Base-by-base conservation (phyloP, 192 early-diverging fungal genomes). In the Podochytrium sp. region DNA sequence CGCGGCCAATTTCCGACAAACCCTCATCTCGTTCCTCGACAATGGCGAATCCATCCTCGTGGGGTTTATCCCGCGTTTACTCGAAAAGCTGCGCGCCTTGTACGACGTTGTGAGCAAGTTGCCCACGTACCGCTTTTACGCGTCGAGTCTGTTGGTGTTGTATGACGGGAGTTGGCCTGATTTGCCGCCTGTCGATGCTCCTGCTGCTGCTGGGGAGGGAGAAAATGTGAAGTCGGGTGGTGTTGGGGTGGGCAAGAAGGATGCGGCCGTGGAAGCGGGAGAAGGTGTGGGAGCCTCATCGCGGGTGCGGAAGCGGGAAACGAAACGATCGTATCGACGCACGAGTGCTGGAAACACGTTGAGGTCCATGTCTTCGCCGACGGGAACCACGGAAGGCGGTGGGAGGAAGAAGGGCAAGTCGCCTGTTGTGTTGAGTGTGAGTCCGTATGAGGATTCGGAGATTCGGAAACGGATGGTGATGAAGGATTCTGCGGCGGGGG, bases 121-220 rank as follows among this genome's bases (percentile, higher is more conserved):
- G 75, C 78, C 90, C 20, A 88, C 90, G 0, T 96, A 92, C 76
- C 86, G 98, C 10, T 99, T 99, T 73, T 99, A 96, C 80, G 91
- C 91, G 18, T 92, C 89, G 37, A 93, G 91, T 58, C 79, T 99
- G 23, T 77, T 99, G 65, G 87, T 99, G 12, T 88, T 98, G 42
- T 99, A 99, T 75, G 96, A 99, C 62, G 98, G 95, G 2, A 81
- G 76, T 16, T 83, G 79, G 79, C 77, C 75, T 37, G 70, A 71
- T 25, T 42, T 71, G 53, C 69, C 62, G 2, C 58, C 6, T 0
- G n/a, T n/a, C 69, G 35, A n/a, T 56, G 7, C 43, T 47, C 43
- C 10, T 7, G 43, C 7, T 12, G 7, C 20, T 47, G 43, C 7
- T 12, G 43, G 20, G 10, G 43, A 20, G 43, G 43, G 43, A 47